Base-by-base conservation (phyloP, 176 grass and related monocot species). In the Cenchrus americanus region DNA sequence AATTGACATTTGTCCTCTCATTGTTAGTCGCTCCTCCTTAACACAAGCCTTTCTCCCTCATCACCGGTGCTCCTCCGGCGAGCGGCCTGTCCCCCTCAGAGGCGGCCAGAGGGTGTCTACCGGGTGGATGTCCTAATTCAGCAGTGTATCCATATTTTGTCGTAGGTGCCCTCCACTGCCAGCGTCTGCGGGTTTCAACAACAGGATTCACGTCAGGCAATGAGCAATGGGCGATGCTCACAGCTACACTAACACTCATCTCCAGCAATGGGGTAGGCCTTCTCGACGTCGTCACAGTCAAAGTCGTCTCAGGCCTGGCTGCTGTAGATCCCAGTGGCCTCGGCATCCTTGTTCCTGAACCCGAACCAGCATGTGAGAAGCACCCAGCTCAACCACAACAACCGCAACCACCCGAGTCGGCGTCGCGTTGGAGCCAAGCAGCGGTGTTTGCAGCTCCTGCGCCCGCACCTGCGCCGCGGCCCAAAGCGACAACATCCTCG, bases 111-210 rank as follows among this genome's bases (percentile, higher is more conserved):
- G 88, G 73, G 96, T 99, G 87, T 96, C 97, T 7, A 99, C 93
- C 8, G 97, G 97, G 83, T 96, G 93, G 77, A 99, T 99, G 85
- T 89, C 48, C 78, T 96, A 83, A 66, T 83, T 88, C 83, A 99
- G 59, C 37, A 99, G 89, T 73, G 91, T 91, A 82, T 96, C 93
- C 97, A 99, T 99, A 99, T 99, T 86, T 96, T 99, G 83, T 96
- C 93, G 86, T 99, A 99, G 54, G 91, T 90, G 70, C 97, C 93
- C 60, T 99, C 97, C 70, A 99, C 97, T 70, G 97, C 97, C 61
- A 99, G 93, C 93, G 96, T 99, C 96, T 96, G 83, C 71, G 1
- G 13, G 6, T 11, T 18, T 2, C 43, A 48, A 4, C 37, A 10
- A 24, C 70, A 51, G 5, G 41, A 27, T 65, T 79, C 52, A 50